Conservation (phyloP, 1,284 basidiomycete genomes). For the Wallemia hederae region DNA sequence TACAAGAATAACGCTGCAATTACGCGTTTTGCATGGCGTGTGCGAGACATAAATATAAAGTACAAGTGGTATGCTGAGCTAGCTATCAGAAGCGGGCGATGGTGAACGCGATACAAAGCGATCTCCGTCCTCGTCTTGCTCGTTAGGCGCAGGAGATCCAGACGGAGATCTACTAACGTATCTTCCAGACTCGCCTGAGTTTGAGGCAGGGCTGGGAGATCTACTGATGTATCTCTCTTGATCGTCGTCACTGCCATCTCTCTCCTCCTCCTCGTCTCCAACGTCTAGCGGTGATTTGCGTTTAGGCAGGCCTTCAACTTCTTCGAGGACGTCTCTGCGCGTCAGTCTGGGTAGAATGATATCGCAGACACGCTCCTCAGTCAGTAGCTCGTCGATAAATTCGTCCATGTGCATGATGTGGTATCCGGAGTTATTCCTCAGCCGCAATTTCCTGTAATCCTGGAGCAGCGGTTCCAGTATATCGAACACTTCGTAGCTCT, state of each 20-base stretch:
- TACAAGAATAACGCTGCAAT: no score
- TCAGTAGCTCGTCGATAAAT: conserved; percentile 57
- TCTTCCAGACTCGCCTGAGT: background rate
- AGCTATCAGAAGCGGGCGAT: background rate
- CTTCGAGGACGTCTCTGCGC: conserved; percentile 63
- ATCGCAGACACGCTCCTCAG: conserved; percentile 79
- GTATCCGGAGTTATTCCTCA: conserved; percentile 56
- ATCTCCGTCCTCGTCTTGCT: background rate
- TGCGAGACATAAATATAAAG: no score
- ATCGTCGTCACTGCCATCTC: background rate
- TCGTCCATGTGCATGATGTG: conserved; percentile 67
- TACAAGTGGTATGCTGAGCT: background rate
- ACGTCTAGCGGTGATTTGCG: background rate
- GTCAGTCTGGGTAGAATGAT: conserved; percentile 75
- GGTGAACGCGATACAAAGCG: background rate
- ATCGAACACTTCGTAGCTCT: conserved; percentile 64
- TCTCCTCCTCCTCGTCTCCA: background rate
- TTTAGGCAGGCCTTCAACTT: conserved; percentile 42
- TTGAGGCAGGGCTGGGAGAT: background rate
- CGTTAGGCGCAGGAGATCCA: background rate
- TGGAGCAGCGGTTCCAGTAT: conserved; percentile 75
- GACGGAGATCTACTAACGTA: background rate
- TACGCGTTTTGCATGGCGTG: no score
- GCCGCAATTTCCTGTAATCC: conserved; percentile 70
- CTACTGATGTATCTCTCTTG: background rate